Base-by-base conservation (phyloP, 805 yeast species). In the Candida anglica region DNA sequence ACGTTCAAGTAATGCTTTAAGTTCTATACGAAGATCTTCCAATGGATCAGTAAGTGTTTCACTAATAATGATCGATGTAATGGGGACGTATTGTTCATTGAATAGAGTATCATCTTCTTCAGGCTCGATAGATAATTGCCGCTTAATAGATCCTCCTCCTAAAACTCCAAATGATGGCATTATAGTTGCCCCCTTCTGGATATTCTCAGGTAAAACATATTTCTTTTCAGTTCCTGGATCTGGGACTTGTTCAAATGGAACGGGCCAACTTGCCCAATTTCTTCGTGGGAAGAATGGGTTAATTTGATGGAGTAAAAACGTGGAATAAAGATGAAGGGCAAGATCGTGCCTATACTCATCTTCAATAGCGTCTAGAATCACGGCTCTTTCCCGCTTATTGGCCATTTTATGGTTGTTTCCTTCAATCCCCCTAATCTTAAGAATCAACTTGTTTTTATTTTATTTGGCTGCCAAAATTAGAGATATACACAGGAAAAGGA, bases 241-340 rank as follows among this genome's bases (percentile, higher is more conserved):
- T 0, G 75, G 75, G 0, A 67, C 66, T 4, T 43, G 38, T 1
- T 47, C 44, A 2, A 29, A 7, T 0, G 58, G 47, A 24, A 69
- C 49, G 1, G 91, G 91, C 91, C 91, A 83, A 3, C 67, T 48
- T 0, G 75, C 49, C 80, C 85, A 81, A 33, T 49, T 35, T 29
- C 43, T 28, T 33, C 41, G 32, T 28, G 72, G 71, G 58, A 63
- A 63, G 39, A 35, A 23, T 33, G 53, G 62, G 53, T 56, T 57
- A 32, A 57, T 57, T 28, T 47, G 55, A 36, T 58, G 71, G 34
- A 69, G 52, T 19, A 84, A 58, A 38, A 64, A 63, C 0, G 79
- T 50, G 16, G 83, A 71, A 50, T 81, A 85, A 3, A 86, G 54
- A 55, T 85, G 95, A 2, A 76, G 48, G 0, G 82, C 71, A 19